These are phyloP conservation scores for Metschnikowia drakensbergensis DNA, from an alignment of 805 yeast genomes.

Conservation along the genomic window DNA sequence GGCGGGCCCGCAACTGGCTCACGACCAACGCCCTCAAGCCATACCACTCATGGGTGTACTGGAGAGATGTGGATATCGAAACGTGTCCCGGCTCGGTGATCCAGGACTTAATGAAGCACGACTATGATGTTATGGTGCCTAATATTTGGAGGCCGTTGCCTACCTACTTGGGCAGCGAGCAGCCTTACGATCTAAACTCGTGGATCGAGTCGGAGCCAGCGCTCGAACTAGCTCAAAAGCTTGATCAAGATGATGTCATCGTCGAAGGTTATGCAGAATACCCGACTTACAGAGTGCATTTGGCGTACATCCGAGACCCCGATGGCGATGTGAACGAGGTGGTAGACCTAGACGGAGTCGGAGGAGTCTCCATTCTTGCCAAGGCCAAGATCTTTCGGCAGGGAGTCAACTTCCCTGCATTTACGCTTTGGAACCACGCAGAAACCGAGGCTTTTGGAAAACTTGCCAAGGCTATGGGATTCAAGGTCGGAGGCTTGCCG, in stretches of 20 bases:
- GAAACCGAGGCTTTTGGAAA: slow-evolving; percentile 88
- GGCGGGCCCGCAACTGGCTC: slow-evolving; percentile 82
- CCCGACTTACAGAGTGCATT: slow-evolving; percentile 81
- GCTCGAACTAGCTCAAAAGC: slow-evolving; percentile 54
- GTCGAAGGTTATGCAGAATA: slow-evolving; percentile 87
- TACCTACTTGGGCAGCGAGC: slow-evolving; percentile 82
- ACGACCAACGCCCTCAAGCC: slow-evolving; percentile 71
- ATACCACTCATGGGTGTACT: slow-evolving; percentile 85
- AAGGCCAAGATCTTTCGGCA: slow-evolving; percentile 70
- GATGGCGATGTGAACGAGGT: slow-evolving; percentile 60
- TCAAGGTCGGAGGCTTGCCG: slow-evolving; percentile 80
- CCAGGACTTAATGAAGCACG: slow-evolving; percentile 64
- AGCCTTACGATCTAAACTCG: slow-evolving; percentile 93
- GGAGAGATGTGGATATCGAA: slow-evolving; percentile 87
- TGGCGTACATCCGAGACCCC: slow-evolving; percentile 65
- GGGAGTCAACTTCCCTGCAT: slow-evolving; percentile 83
- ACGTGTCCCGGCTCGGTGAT: slow-evolving; percentile 75
- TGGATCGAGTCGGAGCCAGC: slow-evolving; percentile 91
- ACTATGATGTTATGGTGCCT: slow-evolving; percentile 72
- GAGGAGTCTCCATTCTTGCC: slow-evolving; percentile 80
- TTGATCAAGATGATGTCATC: slow-evolving; percentile 78
- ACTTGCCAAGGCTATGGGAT: slow-evolving; percentile 75
- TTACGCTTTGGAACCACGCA: slow-evolving; percentile 79
- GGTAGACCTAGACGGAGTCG: slow-evolving; percentile 78
- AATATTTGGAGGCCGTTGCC: slow-evolving; percentile 98